Evolutionary conservation across 2,329 filamentous ascomycete species (phyloP).

Genomic region (Gremmenia infestans): DNA sequence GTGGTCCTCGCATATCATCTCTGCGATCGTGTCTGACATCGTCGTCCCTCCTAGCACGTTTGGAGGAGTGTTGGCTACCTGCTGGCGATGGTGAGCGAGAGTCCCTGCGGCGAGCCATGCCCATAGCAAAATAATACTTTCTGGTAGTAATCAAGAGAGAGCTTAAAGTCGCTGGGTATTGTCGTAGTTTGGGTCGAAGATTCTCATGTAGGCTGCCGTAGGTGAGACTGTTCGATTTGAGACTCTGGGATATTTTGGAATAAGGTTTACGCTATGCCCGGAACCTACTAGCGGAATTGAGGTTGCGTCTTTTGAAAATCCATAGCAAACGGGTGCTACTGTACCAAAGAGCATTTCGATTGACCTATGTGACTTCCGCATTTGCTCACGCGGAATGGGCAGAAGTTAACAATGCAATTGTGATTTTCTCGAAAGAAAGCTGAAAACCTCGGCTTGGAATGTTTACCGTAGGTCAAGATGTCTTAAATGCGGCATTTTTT

Average conservation of each 20-base stretch:
- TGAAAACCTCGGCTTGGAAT: too few species aligned
- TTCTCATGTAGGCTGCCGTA: not conserved
- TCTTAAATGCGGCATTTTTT: too few species aligned
- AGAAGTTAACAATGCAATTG: too few species aligned
- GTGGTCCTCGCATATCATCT: conserved; percentile 43
- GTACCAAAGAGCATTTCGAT: too few species aligned
- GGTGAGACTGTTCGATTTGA: not conserved
- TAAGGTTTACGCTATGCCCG: too few species aligned
- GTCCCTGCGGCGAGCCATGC: conserved; percentile 57
- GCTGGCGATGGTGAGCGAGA: conserved; percentile 87
- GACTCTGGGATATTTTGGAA: too few species aligned
- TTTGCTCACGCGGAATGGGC: too few species aligned
- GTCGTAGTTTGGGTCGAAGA: not conserved
- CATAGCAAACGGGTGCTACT: too few species aligned
- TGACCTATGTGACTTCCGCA: too few species aligned
- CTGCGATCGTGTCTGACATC: conserved; percentile 47
- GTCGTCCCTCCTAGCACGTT: conserved; percentile 46
- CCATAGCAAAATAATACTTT: conserved; percentile 40
- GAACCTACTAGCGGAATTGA: too few species aligned
- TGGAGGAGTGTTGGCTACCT: conserved; percentile 75
- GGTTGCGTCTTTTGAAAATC: too few species aligned
- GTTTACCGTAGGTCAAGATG: not conserved
- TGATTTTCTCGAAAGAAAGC: too few species aligned
- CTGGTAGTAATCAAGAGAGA: conserved; percentile 18
- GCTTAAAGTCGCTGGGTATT: not conserved